A percentile compares a stretch with the other conserved stretches of the same genome.
Conservation (phyloP, 2,329 filamentous ascomycete genomes). For the Falciphora oryzae region DNA sequence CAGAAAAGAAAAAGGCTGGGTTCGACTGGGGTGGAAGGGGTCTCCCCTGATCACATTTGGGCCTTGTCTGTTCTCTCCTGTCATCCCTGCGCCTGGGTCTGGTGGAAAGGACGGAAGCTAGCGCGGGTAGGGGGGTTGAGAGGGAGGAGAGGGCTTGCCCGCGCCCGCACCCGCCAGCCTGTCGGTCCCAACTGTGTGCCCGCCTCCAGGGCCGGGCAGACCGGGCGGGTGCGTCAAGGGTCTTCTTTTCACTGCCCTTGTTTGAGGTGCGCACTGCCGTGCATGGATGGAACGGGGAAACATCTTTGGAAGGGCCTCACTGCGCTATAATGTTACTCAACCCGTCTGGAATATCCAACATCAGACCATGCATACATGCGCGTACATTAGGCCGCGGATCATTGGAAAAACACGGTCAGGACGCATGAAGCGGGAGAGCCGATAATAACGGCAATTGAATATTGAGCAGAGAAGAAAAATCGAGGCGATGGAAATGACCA, state of each 20-base stretch:
- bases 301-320: not conserved
- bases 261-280: not conserved
- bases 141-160: not conserved
- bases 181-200: not conserved
- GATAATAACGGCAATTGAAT: not conserved
- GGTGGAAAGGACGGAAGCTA: not conserved
- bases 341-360: not conserved
- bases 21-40: not conserved
- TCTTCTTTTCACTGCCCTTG: not conserved
- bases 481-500: not conserved
- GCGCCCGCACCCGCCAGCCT: no score
- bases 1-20: not conserved
- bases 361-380: not conserved
- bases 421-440: not conserved
- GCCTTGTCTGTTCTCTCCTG: not conserved
- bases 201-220: not conserved
- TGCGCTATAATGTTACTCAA: not conserved
- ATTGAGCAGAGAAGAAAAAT: not conserved
- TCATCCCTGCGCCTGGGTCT: not conserved
- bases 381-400: not conserved
- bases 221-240: not conserved
- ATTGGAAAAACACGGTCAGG: not conserved
- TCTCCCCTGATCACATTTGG: not conserved
- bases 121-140: no score
- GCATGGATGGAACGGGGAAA: not conserved